Base-by-base conservation (phyloP, 768 basidiomycete genomes). In the Strobilomyces echinocephalus region DNA sequence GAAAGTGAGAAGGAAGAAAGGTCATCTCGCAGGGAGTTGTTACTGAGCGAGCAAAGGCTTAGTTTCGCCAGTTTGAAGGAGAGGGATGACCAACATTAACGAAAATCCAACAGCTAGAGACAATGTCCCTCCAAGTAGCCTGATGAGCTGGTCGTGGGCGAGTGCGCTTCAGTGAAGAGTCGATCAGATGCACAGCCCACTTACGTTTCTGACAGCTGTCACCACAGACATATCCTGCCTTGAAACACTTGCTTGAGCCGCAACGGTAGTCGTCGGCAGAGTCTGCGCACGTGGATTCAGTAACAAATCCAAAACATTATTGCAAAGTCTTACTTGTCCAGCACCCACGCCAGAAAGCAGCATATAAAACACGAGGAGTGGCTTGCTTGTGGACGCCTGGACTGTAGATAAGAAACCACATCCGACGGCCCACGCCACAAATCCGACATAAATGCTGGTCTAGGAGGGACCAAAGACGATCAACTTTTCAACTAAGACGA, bases 211-310 rank as follows among this genome's bases (percentile, higher is more conserved):
- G 51, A 82, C 77, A 0, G 81, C 82, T 0, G 87, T 89, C 0
- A 88, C 86, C 9, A 87, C 84, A 1, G 85, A 84, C 86, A 90
- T 88, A 55, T 91, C 87, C 38, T 74, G 74, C 36, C 87, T 71
- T 0, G 79, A 68, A 0, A 90, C 88, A 24, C 84, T 83, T 0
- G 87, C 86, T 63, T 91, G 88, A 8, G 80, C 83, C 0, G 84
- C 84, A 8, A 87, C 80, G 0, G 85, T 87, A 0, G 83, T 85
- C 0, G 83, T 85, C 63, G 81, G 79, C 14, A 80, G 60, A 0
- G 80, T 82, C 79, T 83, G 21, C 7, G 26, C 6, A 35, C 26
- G 33, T 40, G 34, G 56, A 34, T 46, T 30, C 18, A 24, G 18
- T 28, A 26, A 50, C n/a, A 4, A 24, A 20, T n/a, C 26, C 8